Evolutionary conservation across 2,329 filamentous ascomycete species (phyloP).

Genomic region (Ambrosiella cleistominuta): DNA sequence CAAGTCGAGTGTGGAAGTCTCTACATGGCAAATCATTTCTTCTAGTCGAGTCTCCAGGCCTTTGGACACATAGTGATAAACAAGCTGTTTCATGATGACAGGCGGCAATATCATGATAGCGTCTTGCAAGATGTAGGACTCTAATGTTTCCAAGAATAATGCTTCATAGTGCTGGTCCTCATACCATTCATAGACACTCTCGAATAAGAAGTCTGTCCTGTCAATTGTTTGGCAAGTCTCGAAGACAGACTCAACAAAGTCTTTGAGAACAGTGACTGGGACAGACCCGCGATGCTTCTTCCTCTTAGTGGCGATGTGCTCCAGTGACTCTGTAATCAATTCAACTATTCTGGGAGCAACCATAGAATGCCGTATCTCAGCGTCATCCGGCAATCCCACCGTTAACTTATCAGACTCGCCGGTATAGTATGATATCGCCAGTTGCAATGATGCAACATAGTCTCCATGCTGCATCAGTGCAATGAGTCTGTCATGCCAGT

Average conservation of each 20-base stretch:
- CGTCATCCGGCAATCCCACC: slow-evolving; percentile 78
- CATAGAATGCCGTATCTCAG: slow-evolving; percentile 54
- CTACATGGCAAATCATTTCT: slow-evolving; percentile 85
- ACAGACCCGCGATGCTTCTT: slow-evolving; percentile 4
- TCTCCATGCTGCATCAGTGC: slow-evolving; percentile 95
- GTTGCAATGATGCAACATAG: slow-evolving; percentile 74
- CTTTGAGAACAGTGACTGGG: slow-evolving; percentile 17
- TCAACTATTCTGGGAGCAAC: slow-evolving; percentile 80
- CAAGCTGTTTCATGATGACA: slow-evolving; percentile 67
- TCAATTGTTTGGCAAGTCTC: slow-evolving; percentile 61
- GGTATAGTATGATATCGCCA: slow-evolving; percentile 83
- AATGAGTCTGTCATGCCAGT: slow-evolving; percentile 88
- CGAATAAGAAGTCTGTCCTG: slow-evolving; percentile 72
- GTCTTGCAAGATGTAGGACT: slow-evolving; percentile 70
- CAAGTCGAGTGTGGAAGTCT: slow-evolving; percentile 79
- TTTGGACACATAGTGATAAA: slow-evolving; percentile 60
- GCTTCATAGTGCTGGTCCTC: slow-evolving; percentile 37
- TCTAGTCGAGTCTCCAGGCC: slow-evolving; percentile 66
- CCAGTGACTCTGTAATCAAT: slow-evolving; percentile 82
- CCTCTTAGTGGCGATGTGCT: slow-evolving; percentile 33
- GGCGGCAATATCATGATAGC: slow-evolving; percentile 63
- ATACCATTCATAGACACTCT: slow-evolving; percentile 79
- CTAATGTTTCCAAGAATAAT: slow-evolving; percentile 73
- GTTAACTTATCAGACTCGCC: slow-evolving; percentile 88
- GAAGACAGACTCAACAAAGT: slow-evolving; percentile 71